phyloP scores from a whole-genome alignment of 768 basidiomycete genomes.

The Auricularia cornea region DNA sequence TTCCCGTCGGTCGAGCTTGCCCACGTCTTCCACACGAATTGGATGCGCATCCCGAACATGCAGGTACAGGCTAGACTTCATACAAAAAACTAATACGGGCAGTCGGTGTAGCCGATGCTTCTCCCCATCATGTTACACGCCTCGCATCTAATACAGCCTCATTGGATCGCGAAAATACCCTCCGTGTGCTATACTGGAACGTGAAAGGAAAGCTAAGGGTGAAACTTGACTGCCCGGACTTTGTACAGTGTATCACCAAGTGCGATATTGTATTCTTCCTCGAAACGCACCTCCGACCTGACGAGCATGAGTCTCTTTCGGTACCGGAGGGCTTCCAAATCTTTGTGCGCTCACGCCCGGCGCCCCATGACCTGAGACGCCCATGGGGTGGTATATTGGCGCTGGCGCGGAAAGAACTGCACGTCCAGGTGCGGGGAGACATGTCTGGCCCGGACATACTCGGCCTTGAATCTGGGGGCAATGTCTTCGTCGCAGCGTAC shows the following conservation, averaged over 20 bases:
- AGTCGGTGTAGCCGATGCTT: too few relatives aligned
- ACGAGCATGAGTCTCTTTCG: not conserved
- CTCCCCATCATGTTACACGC: too few relatives aligned
- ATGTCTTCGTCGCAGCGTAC: not conserved
- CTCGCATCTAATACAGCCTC: not conserved
- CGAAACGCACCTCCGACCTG: not conserved
- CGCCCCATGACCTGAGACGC: not conserved
- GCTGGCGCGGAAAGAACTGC: not conserved
- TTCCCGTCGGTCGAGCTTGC: too few relatives aligned
- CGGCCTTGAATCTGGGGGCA: not conserved
- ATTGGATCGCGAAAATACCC: not conserved
- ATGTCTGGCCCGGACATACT: not conserved
- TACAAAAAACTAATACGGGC: too few relatives aligned
- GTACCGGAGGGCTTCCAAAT: not conserved
- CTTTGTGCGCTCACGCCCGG: not conserved
- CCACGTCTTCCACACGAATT: too few relatives aligned
- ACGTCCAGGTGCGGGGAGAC: not conserved
- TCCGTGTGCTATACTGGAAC: not conserved
- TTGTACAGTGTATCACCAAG: not conserved
- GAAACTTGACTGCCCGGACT: not conserved
- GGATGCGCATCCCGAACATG: too few relatives aligned
- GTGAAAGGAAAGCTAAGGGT: too few relatives aligned
- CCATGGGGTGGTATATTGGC: not conserved
- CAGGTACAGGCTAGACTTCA: too few relatives aligned
- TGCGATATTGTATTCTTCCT: not conserved